Conservation (phyloP, 2,329 filamentous ascomycete genomes). For the Colletotrichum acutatum region DNA sequence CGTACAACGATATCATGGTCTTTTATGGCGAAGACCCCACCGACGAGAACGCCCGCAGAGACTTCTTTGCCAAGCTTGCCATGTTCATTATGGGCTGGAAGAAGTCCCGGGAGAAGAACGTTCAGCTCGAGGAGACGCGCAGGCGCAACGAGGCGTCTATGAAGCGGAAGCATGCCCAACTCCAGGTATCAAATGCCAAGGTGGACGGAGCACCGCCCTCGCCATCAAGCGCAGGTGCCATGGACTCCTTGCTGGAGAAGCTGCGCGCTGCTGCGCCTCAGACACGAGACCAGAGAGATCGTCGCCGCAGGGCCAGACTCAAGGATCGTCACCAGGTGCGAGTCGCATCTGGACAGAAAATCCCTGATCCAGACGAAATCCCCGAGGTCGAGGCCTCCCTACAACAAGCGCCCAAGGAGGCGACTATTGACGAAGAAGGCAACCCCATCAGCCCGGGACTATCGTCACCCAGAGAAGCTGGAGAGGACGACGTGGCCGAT, state of each 20-base stretch:
- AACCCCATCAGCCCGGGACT: constrained; percentile 63
- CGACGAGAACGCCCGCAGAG: constrained; percentile 91
- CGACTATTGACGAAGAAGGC: constrained; percentile 59
- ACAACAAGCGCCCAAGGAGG: constrained; percentile 48
- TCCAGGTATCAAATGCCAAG: constrained; percentile 62
- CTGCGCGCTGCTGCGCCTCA: constrained; percentile 92
- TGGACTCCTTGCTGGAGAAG: constrained; percentile 96
- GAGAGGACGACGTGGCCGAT: constrained; percentile 82
- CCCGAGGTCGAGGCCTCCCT: constrained; percentile 62
- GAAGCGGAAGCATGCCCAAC: constrained; percentile 85
- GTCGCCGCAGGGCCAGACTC: constrained; percentile 84
- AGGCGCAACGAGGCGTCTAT: constrained; percentile 91
- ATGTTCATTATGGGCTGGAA: constrained; percentile 94
- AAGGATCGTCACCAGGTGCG: constrained; percentile 93
- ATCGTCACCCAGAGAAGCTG: constrained; percentile 55
- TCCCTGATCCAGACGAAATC: constrained; percentile 78
- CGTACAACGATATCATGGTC: constrained; percentile 94
- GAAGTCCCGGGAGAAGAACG: constrained; percentile 94
- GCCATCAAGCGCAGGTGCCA: constrained; percentile 84
- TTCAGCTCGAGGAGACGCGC: constrained; percentile 81
- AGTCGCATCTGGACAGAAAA: constrained; percentile 87
- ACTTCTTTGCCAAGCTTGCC: constrained; percentile 96
- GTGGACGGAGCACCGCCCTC: constrained; percentile 64
- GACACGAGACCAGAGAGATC: constrained; percentile 87
- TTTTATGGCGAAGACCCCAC: constrained; percentile 95